phyloP scores from a whole-genome alignment of 108 stramenopile species.

The Asterionellopsis glacialis region DNA sequence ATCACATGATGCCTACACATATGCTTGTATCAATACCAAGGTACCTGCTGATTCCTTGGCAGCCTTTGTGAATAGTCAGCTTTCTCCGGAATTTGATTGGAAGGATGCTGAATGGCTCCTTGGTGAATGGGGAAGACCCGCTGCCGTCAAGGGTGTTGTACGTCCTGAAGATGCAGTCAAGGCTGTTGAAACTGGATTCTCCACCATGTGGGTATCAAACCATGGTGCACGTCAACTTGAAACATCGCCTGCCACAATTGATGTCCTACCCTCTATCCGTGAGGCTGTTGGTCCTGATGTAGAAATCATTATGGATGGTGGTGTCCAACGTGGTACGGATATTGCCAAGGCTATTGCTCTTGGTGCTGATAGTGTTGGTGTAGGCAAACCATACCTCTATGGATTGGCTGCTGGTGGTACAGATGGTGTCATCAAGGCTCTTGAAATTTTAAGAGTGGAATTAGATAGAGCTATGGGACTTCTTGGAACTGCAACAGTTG shows the following conservation, averaged over 20 bases:
- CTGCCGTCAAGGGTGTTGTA: conserved; percentile 95
- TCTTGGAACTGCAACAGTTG: conserved; percentile 81
- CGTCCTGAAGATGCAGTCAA: conserved; percentile 92
- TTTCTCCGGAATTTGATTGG: conserved; percentile 93
- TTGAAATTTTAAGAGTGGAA: conserved; percentile 81
- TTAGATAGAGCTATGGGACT: conserved; percentile 90
- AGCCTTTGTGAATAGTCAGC: conserved; percentile 93
- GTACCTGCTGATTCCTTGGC: conserved; percentile 90
- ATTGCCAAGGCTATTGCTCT: conserved; percentile 94
- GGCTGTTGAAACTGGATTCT: conserved; percentile 91
- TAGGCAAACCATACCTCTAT: conserved; percentile 95
- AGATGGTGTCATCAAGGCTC: conserved; percentile 84
- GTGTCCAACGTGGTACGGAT: conserved; percentile 97
- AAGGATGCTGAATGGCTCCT: conserved; percentile 95
- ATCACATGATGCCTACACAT: conserved; percentile 85
- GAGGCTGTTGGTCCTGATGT: conserved; percentile 89
- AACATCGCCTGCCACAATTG: conserved; percentile 92
- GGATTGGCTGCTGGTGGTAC: conserved; percentile 91
- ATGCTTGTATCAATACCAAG: conserved; percentile 86
- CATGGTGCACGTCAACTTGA: conserved; percentile 98
- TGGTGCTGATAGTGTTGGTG: conserved; percentile 93
- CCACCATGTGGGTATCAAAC: conserved; percentile 96
- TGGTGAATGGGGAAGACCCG: conserved; percentile 86
- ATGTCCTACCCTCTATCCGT: conserved; percentile 91
- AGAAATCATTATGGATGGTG: conserved; percentile 96